Evolutionary conservation across 768 basidiomycete species (phyloP).

Genomic region (Udeniomyces megalosporus): DNA sequence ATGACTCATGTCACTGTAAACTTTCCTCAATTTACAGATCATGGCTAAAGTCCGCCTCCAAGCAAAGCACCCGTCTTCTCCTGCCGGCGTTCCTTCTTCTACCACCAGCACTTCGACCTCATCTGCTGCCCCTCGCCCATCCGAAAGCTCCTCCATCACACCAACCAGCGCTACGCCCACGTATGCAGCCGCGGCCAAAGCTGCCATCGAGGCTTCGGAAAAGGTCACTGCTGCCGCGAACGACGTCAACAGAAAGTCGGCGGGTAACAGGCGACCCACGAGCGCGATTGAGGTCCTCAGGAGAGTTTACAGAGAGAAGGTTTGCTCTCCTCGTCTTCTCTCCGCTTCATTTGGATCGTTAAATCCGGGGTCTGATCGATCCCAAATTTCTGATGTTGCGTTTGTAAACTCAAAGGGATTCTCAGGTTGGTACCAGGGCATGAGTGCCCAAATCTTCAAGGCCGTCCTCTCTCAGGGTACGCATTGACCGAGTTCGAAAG

Average conservation of each 20-base stretch:
- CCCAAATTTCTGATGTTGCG: too few relatives aligned
- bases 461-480: slow-evolving; percentile 82
- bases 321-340: not conserved
- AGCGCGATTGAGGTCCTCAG: slow-evolving; percentile 55
- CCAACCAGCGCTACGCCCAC: not conserved
- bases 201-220: not conserved
- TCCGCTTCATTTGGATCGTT: not conserved
- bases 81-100: not conserved
- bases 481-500: too few relatives aligned
- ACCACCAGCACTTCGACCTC: not conserved
- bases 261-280: not conserved
- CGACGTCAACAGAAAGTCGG: not conserved
- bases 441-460: slow-evolving; percentile 90
- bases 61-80: slow-evolving; percentile 42
- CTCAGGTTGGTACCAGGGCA: slow-evolving; percentile 94
- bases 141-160: not conserved
- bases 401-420: slow-evolving; percentile 36
- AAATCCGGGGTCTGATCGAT: too few relatives aligned
- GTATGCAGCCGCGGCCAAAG: slow-evolving; percentile 1
- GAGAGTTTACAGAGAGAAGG: slow-evolving; percentile 50
- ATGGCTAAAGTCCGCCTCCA: slow-evolving; percentile 75
- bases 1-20: slow-evolving; percentile 48
- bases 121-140: slow-evolving; percentile 1
- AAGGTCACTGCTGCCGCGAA: not conserved
- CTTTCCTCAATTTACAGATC: slow-evolving; percentile 10